Percentiles rank a stretch among this genome's conserved stretches.
Evolutionary conservation across 2,329 filamentous ascomycete species (phyloP).

Genomic region (Colletotrichum sp.): DNA sequence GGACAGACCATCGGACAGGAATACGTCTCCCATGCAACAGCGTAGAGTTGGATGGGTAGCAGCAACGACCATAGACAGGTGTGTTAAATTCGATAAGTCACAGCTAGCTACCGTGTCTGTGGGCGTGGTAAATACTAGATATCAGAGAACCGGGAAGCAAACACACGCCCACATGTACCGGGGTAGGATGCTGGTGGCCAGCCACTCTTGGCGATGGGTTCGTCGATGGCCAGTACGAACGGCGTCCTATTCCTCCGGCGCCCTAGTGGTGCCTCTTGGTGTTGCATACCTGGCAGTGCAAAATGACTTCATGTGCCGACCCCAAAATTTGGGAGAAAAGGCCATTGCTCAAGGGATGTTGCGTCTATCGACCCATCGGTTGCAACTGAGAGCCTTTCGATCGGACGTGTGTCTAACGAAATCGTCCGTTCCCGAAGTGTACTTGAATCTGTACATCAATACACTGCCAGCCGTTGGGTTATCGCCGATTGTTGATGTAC

Average conservation of each 20-base stretch:
- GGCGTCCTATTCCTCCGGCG: background rate
- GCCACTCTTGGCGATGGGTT: background rate
- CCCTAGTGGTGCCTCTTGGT: background rate
- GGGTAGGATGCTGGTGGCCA: background rate
- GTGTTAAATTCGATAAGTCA: background rate
- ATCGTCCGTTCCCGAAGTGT: too few relatives aligned
- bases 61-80: background rate
- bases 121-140: background rate
- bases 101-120: background rate
- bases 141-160: background rate
- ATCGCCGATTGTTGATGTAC: too few relatives aligned
- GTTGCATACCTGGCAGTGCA: background rate
- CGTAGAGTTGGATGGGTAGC: background rate
- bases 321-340: too few relatives aligned
- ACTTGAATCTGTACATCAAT: too few relatives aligned
- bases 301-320: too few relatives aligned
- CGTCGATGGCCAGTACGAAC: fast-evolving
- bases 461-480: too few relatives aligned
- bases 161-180: background rate
- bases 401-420: background rate
- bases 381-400: too few relatives aligned
- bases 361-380: background rate
- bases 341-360: too few relatives aligned
- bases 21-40: background rate
- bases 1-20: background rate